phyloP scores from a whole-genome alignment of 306 rosid genomes.

The Canavalia ensiformis region DNA sequence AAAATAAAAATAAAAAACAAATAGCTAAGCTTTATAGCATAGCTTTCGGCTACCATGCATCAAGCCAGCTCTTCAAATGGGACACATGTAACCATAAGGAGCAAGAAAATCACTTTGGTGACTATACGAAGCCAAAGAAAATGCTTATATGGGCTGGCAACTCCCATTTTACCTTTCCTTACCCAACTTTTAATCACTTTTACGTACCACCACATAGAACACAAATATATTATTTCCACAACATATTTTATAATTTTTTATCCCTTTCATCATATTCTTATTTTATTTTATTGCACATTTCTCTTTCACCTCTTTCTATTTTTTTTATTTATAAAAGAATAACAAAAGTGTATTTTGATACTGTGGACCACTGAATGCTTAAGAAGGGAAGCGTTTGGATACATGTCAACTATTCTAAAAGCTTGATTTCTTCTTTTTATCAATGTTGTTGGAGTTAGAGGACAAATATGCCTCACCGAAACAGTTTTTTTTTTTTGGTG shows the following conservation, averaged over 20 bases:
- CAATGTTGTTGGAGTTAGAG: not conserved
- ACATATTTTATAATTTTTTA: too few species aligned
- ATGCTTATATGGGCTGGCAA: conserved; percentile 46
- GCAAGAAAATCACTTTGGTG: conserved; percentile 5
- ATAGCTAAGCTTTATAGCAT: conserved; percentile 4
- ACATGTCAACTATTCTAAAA: not conserved
- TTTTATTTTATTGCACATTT: too few species aligned
- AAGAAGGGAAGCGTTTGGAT: conserved; percentile 2
- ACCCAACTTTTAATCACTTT: conserved; percentile 23
- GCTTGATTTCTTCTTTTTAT: conserved; percentile 39
- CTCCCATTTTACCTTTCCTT: conserved; percentile 15
- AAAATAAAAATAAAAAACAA: not conserved
- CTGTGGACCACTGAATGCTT: not conserved
- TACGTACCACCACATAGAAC: too few species aligned
- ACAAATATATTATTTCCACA: too few species aligned
- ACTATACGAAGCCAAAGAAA: conserved; percentile 33
- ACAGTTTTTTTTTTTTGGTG: not conserved
- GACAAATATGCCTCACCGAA: not conserved
- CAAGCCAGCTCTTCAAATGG: conserved; percentile 7
- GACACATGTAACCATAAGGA: conserved; percentile 18
- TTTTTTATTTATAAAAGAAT: too few species aligned
- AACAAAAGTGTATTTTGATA: too few species aligned
- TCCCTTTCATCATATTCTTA: too few species aligned
- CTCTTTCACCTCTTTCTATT: too few species aligned
- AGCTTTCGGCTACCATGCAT: conserved; percentile 36